These are phyloP conservation scores for Solanum chacoense DNA, from an alignment of 305 asterid genomes.

Conservation along the genomic window DNA sequence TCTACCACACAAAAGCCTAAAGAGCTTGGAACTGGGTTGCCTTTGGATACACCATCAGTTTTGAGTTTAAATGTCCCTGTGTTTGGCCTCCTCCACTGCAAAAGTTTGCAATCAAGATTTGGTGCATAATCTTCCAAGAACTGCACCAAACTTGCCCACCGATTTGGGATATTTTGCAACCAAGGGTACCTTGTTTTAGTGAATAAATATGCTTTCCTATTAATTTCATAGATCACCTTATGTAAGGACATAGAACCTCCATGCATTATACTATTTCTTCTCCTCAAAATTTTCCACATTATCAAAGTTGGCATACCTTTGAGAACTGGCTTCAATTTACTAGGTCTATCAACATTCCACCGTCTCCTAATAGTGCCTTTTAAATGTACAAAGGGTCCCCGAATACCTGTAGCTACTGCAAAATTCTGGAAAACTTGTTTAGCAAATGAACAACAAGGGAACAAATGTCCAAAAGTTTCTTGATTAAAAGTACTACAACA, in stretches of 20 bases:
- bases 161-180: background rate
- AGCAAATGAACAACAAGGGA: background rate
- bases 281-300: background rate
- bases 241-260: background rate
- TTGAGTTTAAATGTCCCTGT: background rate
- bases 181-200: background rate
- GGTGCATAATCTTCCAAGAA: background rate
- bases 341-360: background rate
- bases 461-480: background rate
- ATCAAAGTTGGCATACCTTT: background rate
- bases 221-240: background rate
- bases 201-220: no score
- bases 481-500: background rate
- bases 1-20: background rate
- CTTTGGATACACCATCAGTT: background rate
- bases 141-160: background rate
- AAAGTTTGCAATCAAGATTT: background rate
- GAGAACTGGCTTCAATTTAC: background rate
- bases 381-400: background rate
- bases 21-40: background rate
- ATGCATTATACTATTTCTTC: background rate
- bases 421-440: background rate
- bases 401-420: background rate
- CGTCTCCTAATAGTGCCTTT: background rate
- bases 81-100: background rate